These are phyloP conservation scores for Coemansia sp. DNA, from an alignment of 192 early-diverging fungal species.

Conservation along the genomic window DNA sequence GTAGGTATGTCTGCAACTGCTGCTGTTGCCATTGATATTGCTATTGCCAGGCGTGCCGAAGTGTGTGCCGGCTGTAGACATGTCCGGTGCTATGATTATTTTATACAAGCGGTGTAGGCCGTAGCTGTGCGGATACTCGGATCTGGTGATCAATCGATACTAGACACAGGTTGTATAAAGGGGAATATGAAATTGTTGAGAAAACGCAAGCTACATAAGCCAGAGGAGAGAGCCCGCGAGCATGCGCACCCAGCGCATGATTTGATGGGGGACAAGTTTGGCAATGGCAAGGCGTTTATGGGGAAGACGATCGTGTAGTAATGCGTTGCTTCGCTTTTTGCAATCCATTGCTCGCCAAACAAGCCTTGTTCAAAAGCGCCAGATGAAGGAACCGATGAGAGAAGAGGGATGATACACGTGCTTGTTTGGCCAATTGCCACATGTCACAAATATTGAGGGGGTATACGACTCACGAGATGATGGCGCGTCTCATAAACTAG, in stretches of 20 bases:
- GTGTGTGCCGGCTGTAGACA: not conserved
- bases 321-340: no score
- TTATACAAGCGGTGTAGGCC: not conserved
- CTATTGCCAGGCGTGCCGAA: not conserved
- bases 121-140: not conserved
- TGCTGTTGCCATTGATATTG: slow-evolving; percentile 4
- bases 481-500: no score
- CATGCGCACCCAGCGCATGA: not conserved
- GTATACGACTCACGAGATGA: no score
- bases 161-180: not conserved
- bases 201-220: not conserved
- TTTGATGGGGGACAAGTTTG: not conserved
- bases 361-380: no score
- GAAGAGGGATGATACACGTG: no score
- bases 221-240: not conserved
- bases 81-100: not conserved
- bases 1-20: slow-evolving; percentile 25
- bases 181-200: not conserved
- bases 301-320: not conserved
- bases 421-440: no score
- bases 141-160: no score
- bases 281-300: not conserved
- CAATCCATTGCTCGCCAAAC: no score
- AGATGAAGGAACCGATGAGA: no score
- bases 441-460: no score